Conservation (phyloP, 768 basidiomycete genomes). For the Trametes elegans region DNA sequence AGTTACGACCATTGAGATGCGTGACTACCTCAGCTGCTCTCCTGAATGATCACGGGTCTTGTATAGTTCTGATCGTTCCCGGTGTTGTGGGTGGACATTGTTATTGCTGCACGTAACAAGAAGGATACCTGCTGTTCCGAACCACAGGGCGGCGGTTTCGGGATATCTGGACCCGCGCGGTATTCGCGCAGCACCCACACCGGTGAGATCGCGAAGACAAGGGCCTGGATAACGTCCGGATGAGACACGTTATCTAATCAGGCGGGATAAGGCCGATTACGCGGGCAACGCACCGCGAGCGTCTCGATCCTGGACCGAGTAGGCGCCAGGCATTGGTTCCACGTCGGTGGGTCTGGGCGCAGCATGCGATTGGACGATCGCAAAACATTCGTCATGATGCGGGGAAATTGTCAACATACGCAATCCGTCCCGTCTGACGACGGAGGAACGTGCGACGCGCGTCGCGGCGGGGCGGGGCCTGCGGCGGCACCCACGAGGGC, state of each 20-base stretch:
- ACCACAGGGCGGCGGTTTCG: background rate
- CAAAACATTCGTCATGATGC: slow-evolving; percentile 18
- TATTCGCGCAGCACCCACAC: too few relatives aligned
- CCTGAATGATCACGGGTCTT: background rate
- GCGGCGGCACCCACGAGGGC: too few relatives aligned
- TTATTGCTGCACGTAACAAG: background rate
- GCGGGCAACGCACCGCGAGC: background rate
- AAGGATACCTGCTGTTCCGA: background rate
- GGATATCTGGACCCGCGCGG: too few relatives aligned
- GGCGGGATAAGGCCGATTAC: background rate
- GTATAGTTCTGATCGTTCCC: background rate
- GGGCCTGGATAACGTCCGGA: background rate
- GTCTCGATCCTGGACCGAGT: background rate
- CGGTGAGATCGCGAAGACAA: too few relatives aligned
- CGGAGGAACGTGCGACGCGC: background rate
- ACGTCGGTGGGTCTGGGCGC: slow-evolving; percentile 4
- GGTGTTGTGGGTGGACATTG: background rate
- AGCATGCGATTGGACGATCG: slow-evolving; percentile 10
- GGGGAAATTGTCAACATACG: slow-evolving; percentile 14
- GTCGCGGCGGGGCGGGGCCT: background rate
- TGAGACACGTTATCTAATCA: background rate
- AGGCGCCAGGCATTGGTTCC: slow-evolving; percentile 3
- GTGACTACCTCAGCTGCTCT: slow-evolving; percentile 1
- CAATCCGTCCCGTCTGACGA: background rate
- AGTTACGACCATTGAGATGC: background rate